Base-by-base conservation (phyloP, 2,329 filamentous ascomycete species). In the Davidsoniella virescens region DNA sequence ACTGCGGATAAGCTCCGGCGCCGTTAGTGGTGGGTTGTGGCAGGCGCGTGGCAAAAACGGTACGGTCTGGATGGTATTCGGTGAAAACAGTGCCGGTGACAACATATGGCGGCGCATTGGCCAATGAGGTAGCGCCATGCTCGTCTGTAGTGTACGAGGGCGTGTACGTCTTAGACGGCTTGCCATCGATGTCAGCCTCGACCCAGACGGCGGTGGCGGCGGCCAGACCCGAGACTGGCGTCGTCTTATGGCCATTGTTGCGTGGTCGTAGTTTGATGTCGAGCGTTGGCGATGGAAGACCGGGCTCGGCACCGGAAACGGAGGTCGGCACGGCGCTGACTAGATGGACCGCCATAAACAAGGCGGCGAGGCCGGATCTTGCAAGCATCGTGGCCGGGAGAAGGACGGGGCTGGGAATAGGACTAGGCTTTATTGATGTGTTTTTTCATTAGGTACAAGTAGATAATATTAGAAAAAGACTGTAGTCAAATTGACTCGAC, bases 191-290 rank as follows among this genome's bases (percentile, higher is more conserved):
- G 58, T 69, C 64, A 54, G 77, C 69, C 3, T 64, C 66, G 44
- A 76, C 69, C 74, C 74, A 78, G 33, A 68, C 64, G 17, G 66
- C 67, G 5, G 67, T 66, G 40, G 63, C 60, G n/a, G 59, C 59
- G 44, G 62, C 57, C 43, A 59, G 56, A 38, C 50, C 52, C 9
- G 20, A 14, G 37, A 26, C 43, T 44, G 41, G 43, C 16, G 40
- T 47, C 8, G 41, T 38, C 17, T 23, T 8, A 23, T 36, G 43
- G 16, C 43, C 44, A 36, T 45, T 38, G 41, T 33, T 20, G n/a
- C 39, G 51, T 43, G 26, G 14, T 37, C 16, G 26, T 10, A 36
- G 26, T 25, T 17, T 17, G 18, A 18, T 6, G 40, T n/a, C 29
- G 25, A 36, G 23, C 26, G 37, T 33, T 25, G 41, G 43, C n/a